Percentiles rank a stretch among this genome's conserved stretches.
Evolutionary conservation across 768 basidiomycete genomes (phyloP).

Genomic region (Galerina marginata): DNA sequence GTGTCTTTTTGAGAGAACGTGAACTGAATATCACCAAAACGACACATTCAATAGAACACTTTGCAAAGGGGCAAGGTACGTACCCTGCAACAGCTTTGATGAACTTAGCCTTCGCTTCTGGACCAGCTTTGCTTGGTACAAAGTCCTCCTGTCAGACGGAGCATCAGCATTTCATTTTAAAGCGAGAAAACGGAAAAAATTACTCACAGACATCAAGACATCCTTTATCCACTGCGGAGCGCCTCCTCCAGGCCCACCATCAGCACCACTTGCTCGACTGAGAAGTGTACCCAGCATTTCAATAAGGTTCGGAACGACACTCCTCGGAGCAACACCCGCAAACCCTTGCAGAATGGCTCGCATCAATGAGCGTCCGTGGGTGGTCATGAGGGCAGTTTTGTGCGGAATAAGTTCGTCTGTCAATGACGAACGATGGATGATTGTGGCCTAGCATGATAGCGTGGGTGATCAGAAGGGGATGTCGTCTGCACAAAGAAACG

Average conservation of each 20-base stretch:
- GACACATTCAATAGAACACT: not conserved
- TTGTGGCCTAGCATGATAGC: conserved; percentile 50
- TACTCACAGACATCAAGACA: conserved; percentile 67
- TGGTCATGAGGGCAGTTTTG: conserved; percentile 44
- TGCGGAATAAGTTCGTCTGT: conserved; percentile 65
- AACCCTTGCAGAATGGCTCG: conserved; percentile 79
- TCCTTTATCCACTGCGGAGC: conserved; percentile 71
- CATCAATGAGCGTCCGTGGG: conserved; percentile 71
- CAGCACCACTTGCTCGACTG: conserved; percentile 46
- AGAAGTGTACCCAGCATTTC: conserved; percentile 78
- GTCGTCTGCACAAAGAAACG: conserved; percentile 29
- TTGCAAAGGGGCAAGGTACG: conserved; percentile 15
- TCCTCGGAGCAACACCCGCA: conserved; percentile 83
- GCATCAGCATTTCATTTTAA: not conserved
- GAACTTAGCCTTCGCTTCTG: conserved; percentile 80
- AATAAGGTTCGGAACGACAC: conserved; percentile 81
- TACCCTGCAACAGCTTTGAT: conserved; percentile 74
- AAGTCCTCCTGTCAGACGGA: conserved; percentile 64
- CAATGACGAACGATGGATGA: conserved; percentile 70
- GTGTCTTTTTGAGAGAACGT: conserved; percentile 71
- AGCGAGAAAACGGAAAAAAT: not conserved
- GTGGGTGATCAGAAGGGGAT: not conserved
- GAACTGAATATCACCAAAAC: conserved; percentile 46
- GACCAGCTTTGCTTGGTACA: conserved; percentile 70
- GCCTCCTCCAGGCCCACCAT: conserved; percentile 39